Percentiles rank a stretch among this genome's conserved stretches.
Conservation (phyloP, 805 yeast species). For the Wickerhamomyces tratensis region DNA sequence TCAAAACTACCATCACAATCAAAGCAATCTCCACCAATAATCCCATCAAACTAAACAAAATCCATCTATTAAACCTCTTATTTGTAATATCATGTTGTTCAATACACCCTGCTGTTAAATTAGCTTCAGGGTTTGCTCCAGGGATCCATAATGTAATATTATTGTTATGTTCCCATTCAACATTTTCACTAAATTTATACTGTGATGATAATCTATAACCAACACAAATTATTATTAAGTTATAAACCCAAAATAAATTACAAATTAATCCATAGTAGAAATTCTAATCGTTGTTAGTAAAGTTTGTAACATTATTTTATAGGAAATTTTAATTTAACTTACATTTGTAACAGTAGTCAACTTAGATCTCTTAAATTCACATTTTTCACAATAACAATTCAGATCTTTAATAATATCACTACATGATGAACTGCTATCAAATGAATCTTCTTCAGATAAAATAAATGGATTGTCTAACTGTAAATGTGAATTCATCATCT, state of each 20-base stretch:
- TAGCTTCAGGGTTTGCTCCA: conserved; percentile 4
- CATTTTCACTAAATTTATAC: conserved; percentile 11
- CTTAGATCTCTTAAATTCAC: conserved; percentile 7
- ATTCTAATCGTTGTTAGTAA: conserved; percentile 7
- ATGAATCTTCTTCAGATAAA: too few relatives aligned
- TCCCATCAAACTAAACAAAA: conserved; percentile 13
- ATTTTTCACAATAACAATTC: conserved; percentile 12
- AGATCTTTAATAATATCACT: conserved; percentile 3
- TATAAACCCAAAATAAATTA: conserved; percentile 13
- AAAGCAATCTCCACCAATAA: background rate
- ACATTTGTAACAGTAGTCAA: too few relatives aligned
- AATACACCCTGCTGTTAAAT: conserved; percentile 5
- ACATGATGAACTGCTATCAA: too few relatives aligned
- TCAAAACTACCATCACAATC: background rate
- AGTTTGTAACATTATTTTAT: too few relatives aligned
- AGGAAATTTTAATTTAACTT: too few relatives aligned
- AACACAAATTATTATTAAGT: conserved; percentile 3
- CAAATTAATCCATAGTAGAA: conserved; percentile 13
- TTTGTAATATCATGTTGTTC: conserved; percentile 5
- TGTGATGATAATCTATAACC: background rate
- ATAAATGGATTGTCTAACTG: too few relatives aligned
- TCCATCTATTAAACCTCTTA: conserved; percentile 6
- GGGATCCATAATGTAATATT: conserved; percentile 5
- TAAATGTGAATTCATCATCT: too few relatives aligned
- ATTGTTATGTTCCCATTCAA: conserved; percentile 5